Evolutionary conservation across 106 monocot genomes (phyloP).

Genomic region (Gastrodia elata): DNA sequence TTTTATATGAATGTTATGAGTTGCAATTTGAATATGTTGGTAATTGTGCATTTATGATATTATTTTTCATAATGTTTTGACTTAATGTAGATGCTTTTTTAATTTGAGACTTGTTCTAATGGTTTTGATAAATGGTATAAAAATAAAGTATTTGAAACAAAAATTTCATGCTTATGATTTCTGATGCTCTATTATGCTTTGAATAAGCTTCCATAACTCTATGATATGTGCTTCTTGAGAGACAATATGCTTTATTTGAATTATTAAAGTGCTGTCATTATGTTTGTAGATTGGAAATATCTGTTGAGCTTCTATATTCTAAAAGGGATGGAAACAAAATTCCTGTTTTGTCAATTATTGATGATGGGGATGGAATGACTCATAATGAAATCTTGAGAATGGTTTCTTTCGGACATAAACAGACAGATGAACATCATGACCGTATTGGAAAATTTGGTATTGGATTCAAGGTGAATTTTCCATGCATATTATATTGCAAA

Average conservation of each 20-base stretch:
- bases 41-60: neutral
- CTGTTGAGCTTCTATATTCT: conserved; percentile 36
- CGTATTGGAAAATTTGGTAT: conserved; percentile 69
- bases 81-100: neutral
- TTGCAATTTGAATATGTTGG: neutral
- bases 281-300: conserved; percentile 51
- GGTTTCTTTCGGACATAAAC: conserved; percentile 63
- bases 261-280: neutral
- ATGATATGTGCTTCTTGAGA: neutral
- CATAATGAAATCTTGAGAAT: conserved; percentile 55
- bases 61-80: neutral
- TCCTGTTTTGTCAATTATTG: conserved; percentile 61
- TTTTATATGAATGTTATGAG: neutral
- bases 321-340: conserved; percentile 32
- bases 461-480: conserved; percentile 64
- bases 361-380: conserved; percentile 68
- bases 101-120: neutral
- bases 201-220: neutral
- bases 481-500: neutral
- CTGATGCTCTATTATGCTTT: neutral
- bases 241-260: neutral
- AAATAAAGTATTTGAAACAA: neutral
- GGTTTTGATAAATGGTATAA: neutral
- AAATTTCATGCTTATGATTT: neutral
- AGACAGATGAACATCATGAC: conserved; percentile 25